Evolutionary conservation across 164 flowering plant species (phyloP).

Genomic region (Warburgia ugandensis): DNA sequence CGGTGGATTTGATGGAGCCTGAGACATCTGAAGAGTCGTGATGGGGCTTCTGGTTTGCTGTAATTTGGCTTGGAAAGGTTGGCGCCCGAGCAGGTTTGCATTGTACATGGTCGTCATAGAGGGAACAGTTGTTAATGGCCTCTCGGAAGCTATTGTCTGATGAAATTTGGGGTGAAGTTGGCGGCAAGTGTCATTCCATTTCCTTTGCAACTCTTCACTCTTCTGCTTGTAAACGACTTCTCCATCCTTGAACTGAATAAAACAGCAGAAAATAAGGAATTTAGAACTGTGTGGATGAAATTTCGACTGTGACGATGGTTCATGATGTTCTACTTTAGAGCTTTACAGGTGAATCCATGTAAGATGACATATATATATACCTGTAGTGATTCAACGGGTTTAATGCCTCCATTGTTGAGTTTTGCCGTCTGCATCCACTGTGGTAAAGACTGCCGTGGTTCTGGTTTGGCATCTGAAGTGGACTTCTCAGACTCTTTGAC

Average conservation of each 20-base stretch:
- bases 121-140: slow-evolving; percentile 25
- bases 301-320: too few relatives aligned
- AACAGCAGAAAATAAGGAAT: not conserved
- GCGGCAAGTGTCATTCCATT: slow-evolving; percentile 74
- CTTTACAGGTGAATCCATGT: too few relatives aligned
- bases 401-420: slow-evolving; percentile 18
- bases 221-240: slow-evolving; percentile 51
- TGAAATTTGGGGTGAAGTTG: slow-evolving; percentile 61
- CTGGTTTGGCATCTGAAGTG: slow-evolving; percentile 42
- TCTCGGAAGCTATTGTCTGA: slow-evolving; percentile 26
- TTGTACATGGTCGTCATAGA: slow-evolving; percentile 35
- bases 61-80: slow-evolving; percentile 43
- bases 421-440: slow-evolving; percentile 82
- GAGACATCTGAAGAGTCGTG: slow-evolving; percentile 34
- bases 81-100: slow-evolving; percentile 32
- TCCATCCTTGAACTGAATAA: slow-evolving; percentile 43
- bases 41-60: slow-evolving; percentile 31
- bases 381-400: slow-evolving; percentile 31
- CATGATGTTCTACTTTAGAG: too few relatives aligned
- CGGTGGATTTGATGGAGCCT: slow-evolving; percentile 15
- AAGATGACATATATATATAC: slow-evolving; percentile 20
- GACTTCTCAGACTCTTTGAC: slow-evolving; percentile 44
- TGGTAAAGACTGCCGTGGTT: slow-evolving; percentile 48
- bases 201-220: slow-evolving; percentile 55
- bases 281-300: too few relatives aligned